Conservation (phyloP, 257 asterid species). For the Gynochthodes officinalis region DNA sequence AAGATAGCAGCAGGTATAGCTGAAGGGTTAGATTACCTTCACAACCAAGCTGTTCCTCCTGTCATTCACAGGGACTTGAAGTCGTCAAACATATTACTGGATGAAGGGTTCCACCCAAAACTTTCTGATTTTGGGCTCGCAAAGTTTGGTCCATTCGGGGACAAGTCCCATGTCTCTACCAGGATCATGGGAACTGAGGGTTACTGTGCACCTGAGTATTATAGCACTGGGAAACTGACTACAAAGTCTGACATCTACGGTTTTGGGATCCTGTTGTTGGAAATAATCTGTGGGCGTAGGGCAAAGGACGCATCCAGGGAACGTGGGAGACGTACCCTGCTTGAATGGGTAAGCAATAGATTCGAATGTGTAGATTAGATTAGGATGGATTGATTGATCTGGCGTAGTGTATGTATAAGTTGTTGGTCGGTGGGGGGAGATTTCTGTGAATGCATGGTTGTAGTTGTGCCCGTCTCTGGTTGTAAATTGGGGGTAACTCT, state of each 20-base stretch:
- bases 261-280: conserved; percentile 47
- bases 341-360: conserved; percentile 40
- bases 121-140: conserved; percentile 59
- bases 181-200: conserved; percentile 53
- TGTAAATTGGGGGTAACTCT: too few relatives aligned
- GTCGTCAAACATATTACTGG: conserved; percentile 46
- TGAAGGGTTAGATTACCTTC: conserved; percentile 41
- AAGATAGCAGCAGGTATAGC: conserved; percentile 44
- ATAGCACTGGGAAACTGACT: conserved; percentile 40
- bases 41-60: conserved; percentile 44
- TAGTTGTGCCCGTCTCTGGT: too few relatives aligned
- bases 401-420: too few relatives aligned
- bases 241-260: conserved; percentile 43
- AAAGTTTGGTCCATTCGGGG: conserved; percentile 39
- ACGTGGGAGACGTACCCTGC: conserved; percentile 17
- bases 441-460: too few relatives aligned
- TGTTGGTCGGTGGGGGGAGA: too few relatives aligned
- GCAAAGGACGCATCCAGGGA: conserved; percentile 25
- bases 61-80: conserved; percentile 50
- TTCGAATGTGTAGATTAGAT: neutral
- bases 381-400: neutral
- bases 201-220: conserved; percentile 54
- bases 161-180: conserved; percentile 45
- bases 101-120: conserved; percentile 41
- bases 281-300: conserved; percentile 42